Evolutionary conservation across 495 filamentous ascomycete species (phyloP).

Genomic region (Penicillium taxi): DNA sequence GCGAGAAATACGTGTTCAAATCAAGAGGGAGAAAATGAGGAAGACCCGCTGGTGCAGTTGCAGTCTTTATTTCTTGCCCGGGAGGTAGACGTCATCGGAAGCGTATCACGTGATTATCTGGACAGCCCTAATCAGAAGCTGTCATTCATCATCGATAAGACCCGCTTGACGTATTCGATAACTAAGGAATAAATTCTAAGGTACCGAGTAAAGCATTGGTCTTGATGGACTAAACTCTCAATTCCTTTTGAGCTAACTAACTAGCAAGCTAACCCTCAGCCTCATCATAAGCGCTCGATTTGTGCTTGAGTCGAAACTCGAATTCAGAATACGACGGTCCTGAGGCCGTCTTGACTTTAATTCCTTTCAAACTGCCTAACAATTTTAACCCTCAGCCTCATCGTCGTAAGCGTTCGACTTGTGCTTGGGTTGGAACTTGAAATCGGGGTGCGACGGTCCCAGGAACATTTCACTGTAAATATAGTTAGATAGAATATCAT

Average conservation of each 20-base stretch:
- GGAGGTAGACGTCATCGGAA: slow-evolving; percentile 31
- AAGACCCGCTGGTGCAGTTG: neutral
- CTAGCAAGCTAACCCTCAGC: too few relatives aligned
- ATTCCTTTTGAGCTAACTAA: too few relatives aligned
- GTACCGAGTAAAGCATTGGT: too few relatives aligned
- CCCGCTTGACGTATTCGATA: slow-evolving; percentile 4
- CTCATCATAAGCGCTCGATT: too few relatives aligned
- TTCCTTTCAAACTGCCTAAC: too few relatives aligned
- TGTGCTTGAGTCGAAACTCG: too few relatives aligned
- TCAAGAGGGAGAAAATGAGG: slow-evolving; percentile 3
- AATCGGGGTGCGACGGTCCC: slow-evolving; percentile 78
- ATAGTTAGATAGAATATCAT: slow-evolving; percentile 10
- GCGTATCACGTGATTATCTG: slow-evolving; percentile 13
- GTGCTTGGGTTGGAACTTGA: slow-evolving; percentile 97
- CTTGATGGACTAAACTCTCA: too few relatives aligned
- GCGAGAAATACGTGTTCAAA: slow-evolving; percentile 6
- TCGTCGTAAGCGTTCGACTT: slow-evolving; percentile 84
- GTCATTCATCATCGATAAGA: slow-evolving; percentile 1
- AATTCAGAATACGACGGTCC: too few relatives aligned
- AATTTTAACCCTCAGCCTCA: slow-evolving; percentile 51
- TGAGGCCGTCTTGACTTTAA: too few relatives aligned
- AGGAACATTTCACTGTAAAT: slow-evolving; percentile 85
- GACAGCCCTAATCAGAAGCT: neutral
- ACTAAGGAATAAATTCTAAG: too few relatives aligned
- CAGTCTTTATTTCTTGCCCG: slow-evolving; percentile 14